Base-by-base conservation (phyloP, 1,139 yeast species). In the Candida sanyaensis region DNA sequence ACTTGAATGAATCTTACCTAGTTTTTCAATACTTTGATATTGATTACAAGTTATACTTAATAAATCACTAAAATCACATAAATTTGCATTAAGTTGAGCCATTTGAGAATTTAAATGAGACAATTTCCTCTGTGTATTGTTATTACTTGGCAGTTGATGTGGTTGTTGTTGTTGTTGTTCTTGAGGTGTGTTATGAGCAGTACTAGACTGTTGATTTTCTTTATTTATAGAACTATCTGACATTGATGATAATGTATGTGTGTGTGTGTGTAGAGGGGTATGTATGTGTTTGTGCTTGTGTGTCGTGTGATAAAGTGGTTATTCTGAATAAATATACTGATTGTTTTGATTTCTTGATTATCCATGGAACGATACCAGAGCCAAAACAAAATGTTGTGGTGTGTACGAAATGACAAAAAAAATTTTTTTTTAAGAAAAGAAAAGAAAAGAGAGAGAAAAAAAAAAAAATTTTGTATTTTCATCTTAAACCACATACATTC, bases 1-100 rank as follows among this genome's bases (percentile, higher is more conserved):
- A 23, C 83, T 72, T 1, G 86, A 87, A 53, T 84, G 89, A 53
- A 81, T 69, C 44, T 81, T 73, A 3, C 88, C 89, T 41, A 84
- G 65, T 51, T 73, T 71, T 56, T 82, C 78, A 30, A 84, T 78
- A 29, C 75, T 69, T 50, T 78, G 77, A 45, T 81, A 84, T 56
- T 84, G 89, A 26, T 72, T 72, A 9, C 81, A 70, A 1, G 88
- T 80, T 10, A 79, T 79, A 37, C 72, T 69, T 41, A 84, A 64
- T 53, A 83, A 65, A 52, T 73, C 80, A 56, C 81, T 82, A 58
- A 84, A 75, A 54, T 83, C 87, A 13, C 75, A 63, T 42, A 84
- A 61, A 55, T 83, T 83, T 5, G 86, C 81, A 52, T 82, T 84
- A 10, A 84, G 67, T 55, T 81, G 84, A 0, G 85, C 83, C 31